Base-by-base conservation (phyloP, 768 basidiomycete species). In the Leccinum boreale region DNA sequence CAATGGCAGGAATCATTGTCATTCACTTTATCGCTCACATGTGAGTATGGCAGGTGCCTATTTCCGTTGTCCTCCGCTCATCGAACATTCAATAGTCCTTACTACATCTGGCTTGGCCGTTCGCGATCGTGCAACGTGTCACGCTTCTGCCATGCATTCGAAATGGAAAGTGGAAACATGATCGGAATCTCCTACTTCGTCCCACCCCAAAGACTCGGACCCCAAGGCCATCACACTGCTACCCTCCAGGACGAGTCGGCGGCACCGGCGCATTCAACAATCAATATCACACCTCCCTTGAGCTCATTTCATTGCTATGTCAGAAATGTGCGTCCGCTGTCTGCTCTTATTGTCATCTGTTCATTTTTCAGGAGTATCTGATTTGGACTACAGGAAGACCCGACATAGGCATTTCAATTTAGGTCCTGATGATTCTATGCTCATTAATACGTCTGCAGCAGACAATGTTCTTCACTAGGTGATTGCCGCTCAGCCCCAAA, bases 391-490 rank as follows among this genome's bases (percentile, higher is more conserved):
- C 46, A 82, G 83, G 90, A 92, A 70, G 90, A 91, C 66, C 90
- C 90, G 90, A 92, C 67, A 83, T 91, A 77, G 79, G 60, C 77
- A 82, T 63, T 73, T 92, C 7, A 66, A 83, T 14, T 70, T 91
- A 56, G 78, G 80, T 19, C 70, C 73, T 35, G 78, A 85, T 11
- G 89, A 92, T 71, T 79, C 83, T 1, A 79, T 90, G 67, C 77
- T 92, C 15, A 83, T 85, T 17, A 90, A 91, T 64, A 90, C 88
- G 1, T 85, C 83, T 52, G 90, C 87, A 3, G 89, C 89, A 0
- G 89, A 90, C 71, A 92, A 92, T 67, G 86, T 87, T 3, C 74
- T 92, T 31, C 87, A 90, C 67, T 92, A 92, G 60, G 87, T 87
- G 8, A 84, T 87, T 56, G 79, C 78, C n/a, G 84, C 82, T 2